A percentile compares a stretch with the other conserved stretches of the same genome.
Conservation (phyloP, 768 basidiomycete genomes). For the Suillus hirtellus region DNA sequence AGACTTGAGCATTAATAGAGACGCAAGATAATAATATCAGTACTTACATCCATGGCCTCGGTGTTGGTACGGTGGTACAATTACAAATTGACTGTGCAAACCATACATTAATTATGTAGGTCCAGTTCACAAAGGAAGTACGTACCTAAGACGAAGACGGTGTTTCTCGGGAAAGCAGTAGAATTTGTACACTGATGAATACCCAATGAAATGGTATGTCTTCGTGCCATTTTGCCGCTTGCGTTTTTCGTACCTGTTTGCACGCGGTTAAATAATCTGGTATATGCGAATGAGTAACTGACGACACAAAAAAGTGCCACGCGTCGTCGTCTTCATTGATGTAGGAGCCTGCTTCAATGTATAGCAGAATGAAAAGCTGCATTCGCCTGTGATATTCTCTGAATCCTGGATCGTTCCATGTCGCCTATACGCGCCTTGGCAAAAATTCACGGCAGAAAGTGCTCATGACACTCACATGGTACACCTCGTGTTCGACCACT, state of each 20-base stretch:
- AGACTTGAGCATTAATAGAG: not conserved
- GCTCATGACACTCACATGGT: slow-evolving; percentile 62
- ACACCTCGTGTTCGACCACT: slow-evolving; percentile 81
- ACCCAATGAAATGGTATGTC: slow-evolving; percentile 92
- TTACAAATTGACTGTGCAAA: slow-evolving; percentile 81
- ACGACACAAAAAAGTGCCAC: slow-evolving; percentile 94
- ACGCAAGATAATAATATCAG: not conserved
- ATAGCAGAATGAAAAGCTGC: slow-evolving; percentile 93
- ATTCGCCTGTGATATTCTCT: slow-evolving; percentile 87
- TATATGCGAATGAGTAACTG: slow-evolving; percentile 32
- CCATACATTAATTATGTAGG: not conserved
- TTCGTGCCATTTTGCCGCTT: slow-evolving; percentile 54
- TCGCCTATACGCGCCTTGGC: slow-evolving; percentile 50
- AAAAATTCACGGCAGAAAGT: slow-evolving; percentile 5
- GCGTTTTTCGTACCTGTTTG: slow-evolving; percentile 78
- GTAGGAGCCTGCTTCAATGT: slow-evolving; percentile 95
- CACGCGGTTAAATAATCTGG: slow-evolving; percentile 5
- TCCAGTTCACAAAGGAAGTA: slow-evolving; percentile 3
- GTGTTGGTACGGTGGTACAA: slow-evolving; percentile 86
- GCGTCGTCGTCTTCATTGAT: slow-evolving; percentile 90
- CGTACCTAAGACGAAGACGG: slow-evolving; percentile 82
- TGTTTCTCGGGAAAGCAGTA: slow-evolving; percentile 93
- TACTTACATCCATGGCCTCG: slow-evolving; percentile 87
- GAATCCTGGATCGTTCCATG: slow-evolving; percentile 85
- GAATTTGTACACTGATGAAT: slow-evolving; percentile 93